These are phyloP conservation scores for Coemansia furcata DNA, from an alignment of 192 early-diverging fungal genomes.

Conservation along the genomic window DNA sequence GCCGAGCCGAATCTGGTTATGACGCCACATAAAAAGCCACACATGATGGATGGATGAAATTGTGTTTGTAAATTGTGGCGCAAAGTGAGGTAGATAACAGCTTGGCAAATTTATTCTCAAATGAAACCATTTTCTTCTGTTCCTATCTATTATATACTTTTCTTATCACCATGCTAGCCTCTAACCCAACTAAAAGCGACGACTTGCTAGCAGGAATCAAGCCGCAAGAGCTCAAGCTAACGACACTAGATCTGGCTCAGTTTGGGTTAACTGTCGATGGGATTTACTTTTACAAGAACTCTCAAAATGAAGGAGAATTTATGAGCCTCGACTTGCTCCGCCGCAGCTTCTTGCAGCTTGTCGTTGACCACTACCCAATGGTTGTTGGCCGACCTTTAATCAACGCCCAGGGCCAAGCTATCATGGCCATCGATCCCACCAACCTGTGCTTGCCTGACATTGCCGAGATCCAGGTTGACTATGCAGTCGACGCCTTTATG, in stretches of 20 bases:
- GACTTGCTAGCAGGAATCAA: slow-evolving; percentile 8
- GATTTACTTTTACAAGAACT: slow-evolving; percentile 34
- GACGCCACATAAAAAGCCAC: neutral
- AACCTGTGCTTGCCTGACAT: slow-evolving; percentile 41
- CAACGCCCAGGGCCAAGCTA: slow-evolving; percentile 20
- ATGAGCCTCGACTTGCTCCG: slow-evolving; percentile 31
- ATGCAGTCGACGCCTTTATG: slow-evolving; percentile 33
- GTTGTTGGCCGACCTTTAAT: slow-evolving; percentile 30
- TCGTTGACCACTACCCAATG: slow-evolving; percentile 46
- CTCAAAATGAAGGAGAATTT: slow-evolving; percentile 6
- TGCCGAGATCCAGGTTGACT: slow-evolving; percentile 22
- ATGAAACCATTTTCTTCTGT: too few species aligned
- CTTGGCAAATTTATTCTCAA: neutral
- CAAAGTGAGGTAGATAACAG: neutral
- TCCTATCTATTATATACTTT: neutral
- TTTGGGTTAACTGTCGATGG: slow-evolving; percentile 27
- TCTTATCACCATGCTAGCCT: neutral
- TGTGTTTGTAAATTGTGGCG: neutral
- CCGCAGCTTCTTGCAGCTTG: slow-evolving; percentile 25
- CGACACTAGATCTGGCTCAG: slow-evolving; percentile 32
- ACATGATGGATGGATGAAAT: neutral
- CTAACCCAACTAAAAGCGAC: neutral
- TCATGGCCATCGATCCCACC: slow-evolving; percentile 24
- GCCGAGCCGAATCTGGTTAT: neutral
- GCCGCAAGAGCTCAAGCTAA: slow-evolving; percentile 37